phyloP scores from a whole-genome alignment of 768 basidiomycete genomes.

The Tricholoma terreum region DNA sequence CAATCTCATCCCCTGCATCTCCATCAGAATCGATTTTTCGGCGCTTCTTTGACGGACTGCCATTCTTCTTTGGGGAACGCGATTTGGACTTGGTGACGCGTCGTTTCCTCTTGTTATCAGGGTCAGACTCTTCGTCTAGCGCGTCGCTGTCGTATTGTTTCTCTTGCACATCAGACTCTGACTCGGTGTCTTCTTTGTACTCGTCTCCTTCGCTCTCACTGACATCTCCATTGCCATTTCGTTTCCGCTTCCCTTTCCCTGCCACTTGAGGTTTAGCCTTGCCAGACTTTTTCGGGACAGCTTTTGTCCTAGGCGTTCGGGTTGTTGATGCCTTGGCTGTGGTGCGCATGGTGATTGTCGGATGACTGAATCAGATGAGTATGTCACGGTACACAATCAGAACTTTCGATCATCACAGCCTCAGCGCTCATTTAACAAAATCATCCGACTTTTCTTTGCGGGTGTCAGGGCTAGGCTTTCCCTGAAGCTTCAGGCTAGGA shows the following conservation, averaged over 20 bases:
- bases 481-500: too few relatives aligned
- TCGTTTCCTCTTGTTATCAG: conserved; percentile 25
- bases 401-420: too few relatives aligned
- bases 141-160: conserved; percentile 25
- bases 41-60: conserved; percentile 23
- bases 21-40: conserved; percentile 34
- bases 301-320: background rate
- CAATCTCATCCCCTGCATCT: conserved; percentile 43
- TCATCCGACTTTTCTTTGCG: too few relatives aligned
- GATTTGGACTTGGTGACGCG: conserved; percentile 23
- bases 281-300: too few relatives aligned
- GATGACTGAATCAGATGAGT: too few relatives aligned
- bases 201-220: conserved; percentile 6
- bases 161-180: conserved; percentile 13
- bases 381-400: too few relatives aligned
- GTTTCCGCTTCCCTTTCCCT: background rate
- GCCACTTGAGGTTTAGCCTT: background rate
- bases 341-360: too few relatives aligned
- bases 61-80: conserved; percentile 22
- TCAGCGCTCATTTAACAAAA: too few relatives aligned
- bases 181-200: conserved; percentile 14
- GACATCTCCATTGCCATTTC: background rate
- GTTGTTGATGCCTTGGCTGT: too few relatives aligned
- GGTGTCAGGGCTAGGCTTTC: too few relatives aligned
- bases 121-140: conserved; percentile 28